Percentiles rank a stretch among this genome's conserved stretches.
These are phyloP conservation scores for Paramecium octaurelia DNA, from an alignment of 73 alveolate genomes.

Conservation along the genomic window DNA sequence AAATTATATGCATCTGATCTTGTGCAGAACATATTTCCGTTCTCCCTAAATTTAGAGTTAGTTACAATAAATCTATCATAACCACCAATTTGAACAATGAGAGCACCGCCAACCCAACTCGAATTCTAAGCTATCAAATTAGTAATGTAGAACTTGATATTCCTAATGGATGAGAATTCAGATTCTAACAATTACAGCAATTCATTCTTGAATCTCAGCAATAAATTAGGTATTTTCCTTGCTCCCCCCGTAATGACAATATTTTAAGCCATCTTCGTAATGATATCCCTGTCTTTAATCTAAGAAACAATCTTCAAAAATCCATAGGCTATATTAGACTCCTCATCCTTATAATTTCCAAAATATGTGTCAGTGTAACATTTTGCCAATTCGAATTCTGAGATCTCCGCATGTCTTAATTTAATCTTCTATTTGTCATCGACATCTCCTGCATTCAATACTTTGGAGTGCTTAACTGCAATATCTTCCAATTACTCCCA, in stretches of 20 bases:
- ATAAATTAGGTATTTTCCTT: neutral
- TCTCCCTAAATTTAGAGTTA: neutral
- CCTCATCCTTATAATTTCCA: constrained; percentile 26
- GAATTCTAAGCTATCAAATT: neutral
- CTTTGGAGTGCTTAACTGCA: neutral
- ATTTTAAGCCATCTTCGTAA: neutral
- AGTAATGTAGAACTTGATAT: neutral
- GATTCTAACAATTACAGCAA: neutral
- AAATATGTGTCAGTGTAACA: neutral
- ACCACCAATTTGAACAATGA: constrained; percentile 14
- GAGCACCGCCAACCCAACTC: constrained; percentile 12
- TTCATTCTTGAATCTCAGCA: neutral
- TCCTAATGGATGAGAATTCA: neutral
- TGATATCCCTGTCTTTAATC: neutral
- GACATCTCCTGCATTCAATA: neutral
- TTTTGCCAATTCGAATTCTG: constrained; percentile 1
- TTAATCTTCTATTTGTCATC: neutral
- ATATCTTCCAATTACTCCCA: neutral
- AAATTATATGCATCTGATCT: constrained; percentile 35
- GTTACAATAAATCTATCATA: constrained; percentile 25
- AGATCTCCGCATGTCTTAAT: neutral
- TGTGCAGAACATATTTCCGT: neutral
- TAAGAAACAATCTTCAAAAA: neutral
- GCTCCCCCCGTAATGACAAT: constrained; percentile 7
- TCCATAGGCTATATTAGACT: constrained; percentile 43